Percentiles rank a stretch among this genome's conserved stretches.
Evolutionary conservation across 2,329 filamentous ascomycete species (phyloP).

Genomic region (Clonostachys rhizophaga): DNA sequence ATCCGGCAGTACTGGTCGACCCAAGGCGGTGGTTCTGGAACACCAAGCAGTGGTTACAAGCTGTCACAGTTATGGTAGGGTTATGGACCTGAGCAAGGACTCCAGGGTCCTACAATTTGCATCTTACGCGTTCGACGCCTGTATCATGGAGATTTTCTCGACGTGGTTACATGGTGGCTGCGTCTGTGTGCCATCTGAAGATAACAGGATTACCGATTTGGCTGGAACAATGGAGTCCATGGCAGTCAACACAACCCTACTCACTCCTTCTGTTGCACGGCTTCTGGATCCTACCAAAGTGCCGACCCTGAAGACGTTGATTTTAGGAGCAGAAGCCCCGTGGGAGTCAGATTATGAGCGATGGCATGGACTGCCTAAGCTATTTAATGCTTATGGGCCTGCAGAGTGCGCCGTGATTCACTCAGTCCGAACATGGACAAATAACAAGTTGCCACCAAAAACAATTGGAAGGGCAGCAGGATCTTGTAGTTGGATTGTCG

Average conservation of each 20-base stretch:
- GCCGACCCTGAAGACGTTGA: slow-evolving; percentile 4
- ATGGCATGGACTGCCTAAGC: slow-evolving; percentile 15
- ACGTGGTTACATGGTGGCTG: not conserved
- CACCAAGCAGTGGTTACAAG: slow-evolving; percentile 4
- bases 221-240: slow-evolving; percentile 5
- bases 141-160: slow-evolving; percentile 1
- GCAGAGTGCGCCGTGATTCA: not conserved
- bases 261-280: slow-evolving; percentile 7
- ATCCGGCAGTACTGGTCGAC: slow-evolving; percentile 10
- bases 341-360: not conserved
- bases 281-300: not conserved
- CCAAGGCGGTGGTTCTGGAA: slow-evolving; percentile 12
- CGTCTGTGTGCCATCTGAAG: slow-evolving; percentile 6
- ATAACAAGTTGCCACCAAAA: not conserved
- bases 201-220: slow-evolving; percentile 5
- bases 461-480: slow-evolving; percentile 4
- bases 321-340: slow-evolving; percentile 6
- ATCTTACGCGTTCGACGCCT: slow-evolving; percentile 1
- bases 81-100: not conserved
- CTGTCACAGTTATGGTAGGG: not conserved
- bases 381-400: not conserved
- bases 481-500: slow-evolving; percentile 11
- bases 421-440: slow-evolving; percentile 21
- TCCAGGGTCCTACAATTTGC: not conserved
- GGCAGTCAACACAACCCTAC: slow-evolving; percentile 4